phyloP scores from a whole-genome alignment of 2,329 filamentous ascomycete genomes.

The Samsoniella hepiali region DNA sequence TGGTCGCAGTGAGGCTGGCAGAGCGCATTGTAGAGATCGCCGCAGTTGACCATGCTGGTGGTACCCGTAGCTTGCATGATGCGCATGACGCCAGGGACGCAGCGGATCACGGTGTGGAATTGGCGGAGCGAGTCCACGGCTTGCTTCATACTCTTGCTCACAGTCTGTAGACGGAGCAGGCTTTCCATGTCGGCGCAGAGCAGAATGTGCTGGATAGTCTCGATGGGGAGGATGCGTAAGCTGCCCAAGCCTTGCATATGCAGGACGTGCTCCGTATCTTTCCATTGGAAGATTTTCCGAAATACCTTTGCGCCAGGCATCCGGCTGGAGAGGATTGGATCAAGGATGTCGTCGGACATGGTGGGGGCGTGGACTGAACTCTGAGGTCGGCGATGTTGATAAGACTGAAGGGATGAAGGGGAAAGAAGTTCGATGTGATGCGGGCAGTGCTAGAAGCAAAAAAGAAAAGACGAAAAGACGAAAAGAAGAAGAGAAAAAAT shows the following conservation, averaged over 20 bases:
- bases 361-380: no score
- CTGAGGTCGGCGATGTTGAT: no score
- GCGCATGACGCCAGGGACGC: not conserved
- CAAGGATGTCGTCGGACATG: not conserved
- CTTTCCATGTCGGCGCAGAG: not conserved
- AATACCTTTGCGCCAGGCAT: no score
- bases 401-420: no score
- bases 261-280: not conserved
- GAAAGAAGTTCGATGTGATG: no score
- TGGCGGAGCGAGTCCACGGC: not conserved
- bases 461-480: no score
- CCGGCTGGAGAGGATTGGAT: not conserved
- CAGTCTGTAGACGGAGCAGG: not conserved
- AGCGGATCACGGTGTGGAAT: not conserved
- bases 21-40: not conserved
- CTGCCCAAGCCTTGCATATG: not conserved
- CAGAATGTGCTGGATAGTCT: no score
- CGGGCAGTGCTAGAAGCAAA: no score
- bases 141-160: not conserved
- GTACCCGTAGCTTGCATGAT: not conserved
- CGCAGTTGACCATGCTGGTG: not conserved
- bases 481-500: no score
- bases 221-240: not conserved
- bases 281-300: not conserved
- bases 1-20: not conserved